A percentile compares a stretch with the other conserved stretches of the same genome.
Evolutionary conservation across 2,329 filamentous ascomycete genomes (phyloP).

Genomic region (Exserohilum rostratum): DNA sequence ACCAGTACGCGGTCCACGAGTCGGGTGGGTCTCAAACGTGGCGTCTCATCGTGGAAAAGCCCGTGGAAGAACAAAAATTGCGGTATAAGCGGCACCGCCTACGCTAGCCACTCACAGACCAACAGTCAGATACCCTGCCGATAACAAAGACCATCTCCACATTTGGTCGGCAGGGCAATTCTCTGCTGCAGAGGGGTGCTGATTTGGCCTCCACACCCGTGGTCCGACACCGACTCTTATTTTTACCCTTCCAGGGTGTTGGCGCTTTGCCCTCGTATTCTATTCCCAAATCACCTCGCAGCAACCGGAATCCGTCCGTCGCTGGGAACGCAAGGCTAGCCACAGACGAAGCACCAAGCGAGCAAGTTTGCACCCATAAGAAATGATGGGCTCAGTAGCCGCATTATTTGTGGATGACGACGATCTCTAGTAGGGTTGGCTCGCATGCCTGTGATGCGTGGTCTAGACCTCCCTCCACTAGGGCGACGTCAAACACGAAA

Average conservation of each 20-base stretch:
- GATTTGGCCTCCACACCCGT: conserved; percentile 7
- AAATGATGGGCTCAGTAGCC: conserved; percentile 18
- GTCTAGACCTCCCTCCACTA: conserved; percentile 42
- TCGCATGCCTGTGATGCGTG: conserved; percentile 24
- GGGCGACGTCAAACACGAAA: conserved; percentile 32
- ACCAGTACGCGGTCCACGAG: conserved; percentile 41
- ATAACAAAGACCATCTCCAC: conserved; percentile 19
- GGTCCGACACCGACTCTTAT: conserved; percentile 7
- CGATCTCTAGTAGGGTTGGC: conserved; percentile 28
- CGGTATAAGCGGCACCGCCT: conserved; percentile 31
- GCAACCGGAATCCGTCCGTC: not conserved
- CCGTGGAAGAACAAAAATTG: conserved; percentile 28
- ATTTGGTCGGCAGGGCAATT: conserved; percentile 7
- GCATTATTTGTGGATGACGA: conserved; percentile 28
- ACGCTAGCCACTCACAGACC: conserved; percentile 13
- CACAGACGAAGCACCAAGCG: conserved; percentile 18
- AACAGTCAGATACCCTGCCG: conserved; percentile 20
- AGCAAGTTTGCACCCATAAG: conserved; percentile 24
- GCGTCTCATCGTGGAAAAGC: conserved; percentile 37
- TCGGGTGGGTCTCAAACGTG: conserved; percentile 46
- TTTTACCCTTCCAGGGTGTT: not conserved
- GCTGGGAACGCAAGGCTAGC: conserved; percentile 16
- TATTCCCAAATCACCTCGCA: not conserved
- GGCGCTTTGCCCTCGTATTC: not conserved
- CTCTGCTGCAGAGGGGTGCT: not conserved